Evolutionary conservation across 2,329 filamentous ascomycete genomes (phyloP).

Genomic region (Fusarium guadeloupense): DNA sequence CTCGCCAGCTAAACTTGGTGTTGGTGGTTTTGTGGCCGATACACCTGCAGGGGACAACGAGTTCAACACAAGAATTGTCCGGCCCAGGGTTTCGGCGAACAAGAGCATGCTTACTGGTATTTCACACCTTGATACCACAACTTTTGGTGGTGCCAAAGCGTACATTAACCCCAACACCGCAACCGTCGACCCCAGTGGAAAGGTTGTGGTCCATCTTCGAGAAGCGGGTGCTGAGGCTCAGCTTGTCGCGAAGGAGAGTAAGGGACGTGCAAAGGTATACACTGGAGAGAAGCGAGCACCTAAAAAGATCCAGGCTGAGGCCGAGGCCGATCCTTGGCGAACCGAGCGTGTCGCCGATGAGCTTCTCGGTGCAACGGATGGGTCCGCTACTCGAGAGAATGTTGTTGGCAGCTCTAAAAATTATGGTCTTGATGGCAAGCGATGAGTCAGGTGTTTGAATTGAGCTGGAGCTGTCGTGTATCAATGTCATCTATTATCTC

Average conservation of each 20-base stretch:
- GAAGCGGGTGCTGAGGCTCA: conserved; percentile 52
- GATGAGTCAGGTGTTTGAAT: conserved; percentile 25
- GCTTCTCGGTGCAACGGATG: conserved; percentile 36
- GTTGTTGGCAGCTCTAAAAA: conserved; percentile 49
- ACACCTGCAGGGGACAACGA: conserved; percentile 54
- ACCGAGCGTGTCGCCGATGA: conserved; percentile 42
- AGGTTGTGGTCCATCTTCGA: conserved; percentile 55
- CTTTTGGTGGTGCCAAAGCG: conserved; percentile 63
- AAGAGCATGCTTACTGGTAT: conserved; percentile 49
- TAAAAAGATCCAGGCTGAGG: conserved; percentile 6
- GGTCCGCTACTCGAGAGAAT: conserved; percentile 58
- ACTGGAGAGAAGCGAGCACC: conserved; percentile 38
- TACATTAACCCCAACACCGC: conserved; percentile 59
- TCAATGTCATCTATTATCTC: conserved; percentile 36
- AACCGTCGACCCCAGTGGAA: conserved; percentile 60
- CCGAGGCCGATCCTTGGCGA: conserved; percentile 32
- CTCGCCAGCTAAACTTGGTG: conserved; percentile 57
- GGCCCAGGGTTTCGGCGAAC: conserved; percentile 22
- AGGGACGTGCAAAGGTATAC: conserved; percentile 49
- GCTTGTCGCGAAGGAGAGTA: conserved; percentile 58
- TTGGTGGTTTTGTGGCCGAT: conserved; percentile 64
- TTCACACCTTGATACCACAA: conserved; percentile 56
- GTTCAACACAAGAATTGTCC: conserved; percentile 49
- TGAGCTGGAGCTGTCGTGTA: conserved; percentile 35
- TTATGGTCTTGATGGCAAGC: conserved; percentile 50